phyloP scores from a whole-genome alignment of 345 rosid species.

The Cardamine occulta region DNA sequence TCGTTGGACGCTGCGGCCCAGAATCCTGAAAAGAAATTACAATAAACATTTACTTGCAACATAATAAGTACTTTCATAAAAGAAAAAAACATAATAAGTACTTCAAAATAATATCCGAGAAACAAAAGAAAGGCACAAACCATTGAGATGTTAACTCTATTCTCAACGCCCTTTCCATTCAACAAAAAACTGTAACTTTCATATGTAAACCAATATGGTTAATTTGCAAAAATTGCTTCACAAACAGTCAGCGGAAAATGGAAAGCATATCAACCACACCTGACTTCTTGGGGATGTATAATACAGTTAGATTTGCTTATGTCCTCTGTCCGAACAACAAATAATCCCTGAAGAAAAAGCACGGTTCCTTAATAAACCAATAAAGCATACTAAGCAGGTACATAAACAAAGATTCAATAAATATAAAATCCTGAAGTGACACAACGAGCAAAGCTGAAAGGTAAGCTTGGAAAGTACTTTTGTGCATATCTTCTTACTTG shows the following conservation, averaged over 20 bases:
- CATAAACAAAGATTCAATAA: neutral
- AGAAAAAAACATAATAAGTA: neutral
- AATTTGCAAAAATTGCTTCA: constrained; percentile 6
- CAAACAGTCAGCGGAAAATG: constrained; percentile 9
- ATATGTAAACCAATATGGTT: constrained; percentile 26
- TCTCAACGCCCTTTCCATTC: constrained; percentile 72
- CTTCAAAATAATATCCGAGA: constrained; percentile 14
- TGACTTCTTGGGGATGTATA: constrained; percentile 75
- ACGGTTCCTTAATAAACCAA: constrained; percentile 13
- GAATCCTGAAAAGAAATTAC: constrained; percentile 55
- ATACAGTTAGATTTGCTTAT: constrained; percentile 78
- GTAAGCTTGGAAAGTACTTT: constrained; percentile 22
- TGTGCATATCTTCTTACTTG: constrained; percentile 13
- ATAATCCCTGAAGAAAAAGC: constrained; percentile 56
- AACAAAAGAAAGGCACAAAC: constrained; percentile 49
- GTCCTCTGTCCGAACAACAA: constrained; percentile 70
- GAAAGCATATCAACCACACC: constrained; percentile 51
- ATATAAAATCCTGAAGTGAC: constrained; percentile 17
- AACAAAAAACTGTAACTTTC: constrained; percentile 64
- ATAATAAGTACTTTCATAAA: neutral
- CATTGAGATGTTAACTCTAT: constrained; percentile 60
- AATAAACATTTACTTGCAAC: constrained; percentile 17
- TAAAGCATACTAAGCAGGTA: neutral
- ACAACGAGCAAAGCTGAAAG: constrained; percentile 21
- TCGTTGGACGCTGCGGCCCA: constrained; percentile 83